These are phyloP conservation scores for Drechslerella coelobrocha DNA, from an alignment of 2,329 filamentous ascomycete species.

Conservation along the genomic window DNA sequence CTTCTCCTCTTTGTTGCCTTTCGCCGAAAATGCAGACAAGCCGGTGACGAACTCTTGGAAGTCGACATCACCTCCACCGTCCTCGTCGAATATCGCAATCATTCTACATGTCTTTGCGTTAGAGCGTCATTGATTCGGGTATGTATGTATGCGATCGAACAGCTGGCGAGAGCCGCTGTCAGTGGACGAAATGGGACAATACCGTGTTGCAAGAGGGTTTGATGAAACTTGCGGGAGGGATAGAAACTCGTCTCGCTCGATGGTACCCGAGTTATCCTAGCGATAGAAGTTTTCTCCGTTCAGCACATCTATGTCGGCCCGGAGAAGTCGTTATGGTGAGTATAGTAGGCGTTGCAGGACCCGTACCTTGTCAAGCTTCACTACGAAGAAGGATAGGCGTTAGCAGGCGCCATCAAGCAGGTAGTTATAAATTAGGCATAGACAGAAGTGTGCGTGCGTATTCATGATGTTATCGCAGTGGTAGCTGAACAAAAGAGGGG, in stretches of 20 bases:
- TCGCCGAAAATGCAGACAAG: conserved; percentile 92
- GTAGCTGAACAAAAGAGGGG: not conserved
- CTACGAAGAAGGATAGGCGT: conserved; percentile 6
- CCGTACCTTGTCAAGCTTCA: conserved; percentile 96
- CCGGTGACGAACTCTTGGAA: conserved; percentile 99
- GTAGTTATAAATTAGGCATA: not conserved
- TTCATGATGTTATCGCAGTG: no score
- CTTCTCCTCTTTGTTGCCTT: conserved; percentile 99
- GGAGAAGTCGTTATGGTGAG: no score
- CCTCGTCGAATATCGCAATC: conserved; percentile 99
- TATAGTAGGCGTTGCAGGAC: conserved; percentile 2
- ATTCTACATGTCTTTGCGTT: conserved; percentile 67
- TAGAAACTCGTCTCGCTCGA: conserved; percentile 97
- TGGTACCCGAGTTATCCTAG: conserved; percentile 97
- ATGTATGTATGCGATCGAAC: not conserved
- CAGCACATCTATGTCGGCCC: conserved; percentile 9
- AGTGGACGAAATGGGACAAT: conserved; percentile 12
- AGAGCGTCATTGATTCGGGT: no score
- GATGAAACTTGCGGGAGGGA: conserved; percentile 96
- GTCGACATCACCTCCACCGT: conserved; percentile 95
- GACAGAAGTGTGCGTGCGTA: no score
- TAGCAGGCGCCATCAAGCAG: conserved; percentile 17
- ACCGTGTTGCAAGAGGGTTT: conserved; percentile 95
- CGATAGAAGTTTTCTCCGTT: conserved; percentile 28
- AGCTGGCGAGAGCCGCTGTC: no score